Evolutionary conservation across 352 stramenopile genomes (phyloP), one percentile per base, ranked within the genome.

Genomic region (Pythium rishiriense): DNA sequence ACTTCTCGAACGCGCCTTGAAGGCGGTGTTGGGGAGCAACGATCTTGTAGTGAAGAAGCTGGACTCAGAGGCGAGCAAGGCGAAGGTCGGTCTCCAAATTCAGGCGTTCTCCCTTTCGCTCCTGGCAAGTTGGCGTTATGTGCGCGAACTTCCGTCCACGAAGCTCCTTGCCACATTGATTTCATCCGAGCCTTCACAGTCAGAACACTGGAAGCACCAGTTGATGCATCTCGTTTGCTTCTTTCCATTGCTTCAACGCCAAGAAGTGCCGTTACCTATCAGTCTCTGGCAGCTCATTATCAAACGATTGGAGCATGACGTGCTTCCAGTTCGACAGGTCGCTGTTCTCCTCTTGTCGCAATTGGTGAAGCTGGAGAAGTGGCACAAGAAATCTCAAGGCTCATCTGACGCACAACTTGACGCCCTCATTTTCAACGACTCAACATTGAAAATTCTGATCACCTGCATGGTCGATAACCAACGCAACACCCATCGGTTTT

Each of bases 131-230:
- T 91, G 83, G 80, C 66, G 79, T 39, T 88, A 83, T 24, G 76
- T 83, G 7, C 66, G 66, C 26, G 35, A 69, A 10, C 11, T 58
- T 60, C 12, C 45, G 52, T 42, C 35, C 9, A 25, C 66, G 10
- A 10, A 61, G 55, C 22, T 85, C 28, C 29, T 90, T 46, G 48
- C 69, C 22, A 50, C 66, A 19, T 22, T 91, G 10, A 10, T 90
- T 7, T 48, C 58, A 11, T 64, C 72, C 0, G 78, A 93, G 42
- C 78, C 78, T 21, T 24, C 61, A 4, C 19, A 64, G 4, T 64
- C 66, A 6, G 79, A 83, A 28, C 85, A 93, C 58, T 93, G 85
- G 85, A 89, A 90, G 66, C 77, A 88, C 25, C 85, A 92, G 24
- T 47, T 93, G 24, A 81, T 93, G 77, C 78, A 91, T 46, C 64